phyloP scores from a whole-genome alignment of 331 rosid species.

The Quercus phellos region DNA sequence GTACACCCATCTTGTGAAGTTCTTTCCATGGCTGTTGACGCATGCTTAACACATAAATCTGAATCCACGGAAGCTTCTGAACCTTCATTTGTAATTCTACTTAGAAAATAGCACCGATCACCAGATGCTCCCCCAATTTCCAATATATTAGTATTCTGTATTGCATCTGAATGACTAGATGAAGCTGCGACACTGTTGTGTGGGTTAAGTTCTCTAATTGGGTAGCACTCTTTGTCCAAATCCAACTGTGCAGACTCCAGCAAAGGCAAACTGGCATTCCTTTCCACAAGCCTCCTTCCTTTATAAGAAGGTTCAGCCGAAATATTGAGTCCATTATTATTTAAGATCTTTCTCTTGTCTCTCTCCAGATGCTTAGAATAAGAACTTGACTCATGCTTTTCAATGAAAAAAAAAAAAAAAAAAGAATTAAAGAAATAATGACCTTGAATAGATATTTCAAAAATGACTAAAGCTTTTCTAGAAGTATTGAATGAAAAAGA shows the following conservation, averaged over 20 bases:
- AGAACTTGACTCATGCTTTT: constrained; percentile 39
- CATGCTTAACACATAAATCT: constrained; percentile 28
- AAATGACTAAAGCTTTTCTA: neutral
- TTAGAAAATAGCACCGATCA: constrained; percentile 27
- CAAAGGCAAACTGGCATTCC: constrained; percentile 10
- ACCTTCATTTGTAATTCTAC: constrained; percentile 20
- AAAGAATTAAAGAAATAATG: neutral
- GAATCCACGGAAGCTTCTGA: constrained; percentile 30
- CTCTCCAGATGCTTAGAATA: constrained; percentile 33
- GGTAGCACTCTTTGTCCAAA: constrained; percentile 28
- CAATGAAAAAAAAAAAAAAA: neutral
- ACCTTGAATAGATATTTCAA: neutral
- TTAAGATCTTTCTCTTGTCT: constrained; percentile 40
- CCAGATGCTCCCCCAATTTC: constrained; percentile 28
- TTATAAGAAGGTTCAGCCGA: constrained; percentile 39
- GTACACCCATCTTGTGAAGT: constrained; percentile 34
- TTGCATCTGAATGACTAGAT: constrained; percentile 32
- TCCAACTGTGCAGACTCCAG: constrained; percentile 28
- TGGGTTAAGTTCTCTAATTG: constrained; percentile 20
- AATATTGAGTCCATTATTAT: constrained; percentile 18
- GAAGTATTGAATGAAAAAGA: neutral
- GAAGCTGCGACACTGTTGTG: constrained; percentile 22
- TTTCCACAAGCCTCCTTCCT: constrained; percentile 44
- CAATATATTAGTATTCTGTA: constrained; percentile 16
- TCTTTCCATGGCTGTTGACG: constrained; percentile 14